phyloP scores from a whole-genome alignment of 2,329 filamentous ascomycete genomes.

The Metarhizium humberi region DNA sequence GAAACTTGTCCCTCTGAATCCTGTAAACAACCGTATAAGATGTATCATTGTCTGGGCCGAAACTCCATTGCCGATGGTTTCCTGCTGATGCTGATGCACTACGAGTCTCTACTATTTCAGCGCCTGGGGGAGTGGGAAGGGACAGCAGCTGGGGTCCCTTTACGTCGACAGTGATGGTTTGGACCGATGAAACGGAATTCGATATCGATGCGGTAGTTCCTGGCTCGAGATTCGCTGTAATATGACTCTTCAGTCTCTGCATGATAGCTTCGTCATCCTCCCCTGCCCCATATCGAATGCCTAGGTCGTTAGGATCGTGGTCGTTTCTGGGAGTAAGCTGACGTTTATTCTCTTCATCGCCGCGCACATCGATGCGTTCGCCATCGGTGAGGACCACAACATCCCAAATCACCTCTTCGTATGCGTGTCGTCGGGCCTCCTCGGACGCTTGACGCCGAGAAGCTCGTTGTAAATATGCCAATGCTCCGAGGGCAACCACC shows the following conservation, averaged over 20 bases:
- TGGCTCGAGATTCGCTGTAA: slow-evolving; percentile 42
- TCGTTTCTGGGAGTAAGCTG: not conserved
- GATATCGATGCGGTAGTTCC: slow-evolving; percentile 51
- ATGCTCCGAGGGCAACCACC: slow-evolving; percentile 48
- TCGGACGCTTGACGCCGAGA: slow-evolving; percentile 43
- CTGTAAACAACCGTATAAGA: slow-evolving; percentile 51
- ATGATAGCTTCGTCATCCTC: slow-evolving; percentile 33
- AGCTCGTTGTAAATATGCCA: slow-evolving; percentile 52
- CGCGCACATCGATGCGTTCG: slow-evolving; percentile 42
- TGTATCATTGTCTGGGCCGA: slow-evolving; percentile 15
- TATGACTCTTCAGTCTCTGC: slow-evolving; percentile 40
- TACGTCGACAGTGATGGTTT: slow-evolving; percentile 56
- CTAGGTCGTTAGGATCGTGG: slow-evolving; percentile 1
- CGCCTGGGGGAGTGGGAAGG: slow-evolving; percentile 45
- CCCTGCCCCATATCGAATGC: not conserved
- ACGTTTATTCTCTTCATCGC: slow-evolving; percentile 19
- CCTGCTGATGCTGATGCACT: slow-evolving; percentile 8
- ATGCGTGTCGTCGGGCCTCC: slow-evolving; percentile 34
- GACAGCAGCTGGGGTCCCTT: slow-evolving; percentile 40
- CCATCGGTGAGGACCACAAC: slow-evolving; percentile 54
- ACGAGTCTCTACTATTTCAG: slow-evolving; percentile 47
- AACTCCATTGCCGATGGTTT: slow-evolving; percentile 4
- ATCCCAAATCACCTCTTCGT: slow-evolving; percentile 56
- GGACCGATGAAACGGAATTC: slow-evolving; percentile 49
- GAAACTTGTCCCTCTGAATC: slow-evolving; percentile 42